Percentiles rank a stretch among this genome's conserved stretches.
Evolutionary conservation across 2,329 filamentous ascomycete genomes (phyloP).

Genomic region (Cladobotryum mycophilum): DNA sequence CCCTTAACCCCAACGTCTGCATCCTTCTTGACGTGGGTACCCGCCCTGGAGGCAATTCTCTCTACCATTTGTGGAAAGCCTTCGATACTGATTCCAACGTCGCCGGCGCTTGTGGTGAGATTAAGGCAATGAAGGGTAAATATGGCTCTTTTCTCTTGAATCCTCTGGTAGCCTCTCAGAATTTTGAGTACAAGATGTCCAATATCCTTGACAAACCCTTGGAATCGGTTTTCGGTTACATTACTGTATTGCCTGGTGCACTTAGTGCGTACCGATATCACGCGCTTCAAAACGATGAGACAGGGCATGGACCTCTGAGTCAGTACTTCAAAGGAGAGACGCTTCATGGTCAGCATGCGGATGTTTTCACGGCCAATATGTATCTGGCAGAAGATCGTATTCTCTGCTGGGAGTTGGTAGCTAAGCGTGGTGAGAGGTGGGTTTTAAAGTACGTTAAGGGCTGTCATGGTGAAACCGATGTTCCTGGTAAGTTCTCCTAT

Average conservation of each 20-base stretch:
- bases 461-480: slow-evolving; percentile 95
- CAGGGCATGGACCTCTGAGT: slow-evolving; percentile 87
- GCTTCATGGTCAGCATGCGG: slow-evolving; percentile 88
- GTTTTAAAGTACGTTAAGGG: slow-evolving; percentile 97
- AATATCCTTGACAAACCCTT: slow-evolving; percentile 97
- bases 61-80: slow-evolving; percentile 99
- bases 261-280: slow-evolving; percentile 94
- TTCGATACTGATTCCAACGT: slow-evolving; percentile 98
- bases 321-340: slow-evolving; percentile 99
- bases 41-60: slow-evolving; percentile 75
- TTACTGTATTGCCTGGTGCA: slow-evolving; percentile 91
- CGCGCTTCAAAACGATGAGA: slow-evolving; percentile 92
- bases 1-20: slow-evolving; percentile 91
- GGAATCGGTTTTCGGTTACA: slow-evolving; percentile 96
- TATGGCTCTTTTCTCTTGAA: slow-evolving; percentile 80
- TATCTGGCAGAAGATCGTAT: slow-evolving; percentile 87
- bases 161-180: slow-evolving; percentile 91
- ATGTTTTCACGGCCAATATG: slow-evolving; percentile 97
- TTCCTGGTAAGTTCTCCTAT: slow-evolving; percentile 65
- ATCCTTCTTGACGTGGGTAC: slow-evolving; percentile 96
- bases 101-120: slow-evolving; percentile 92
- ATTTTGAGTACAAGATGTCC: slow-evolving; percentile 99
- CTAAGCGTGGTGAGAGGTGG: slow-evolving; percentile 91
- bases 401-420: slow-evolving; percentile 89
- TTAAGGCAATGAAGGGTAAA: slow-evolving; percentile 92